Conservation (phyloP, 2,329 filamentous ascomycete genomes). For the Arthrobotrys pseudoclavata region DNA sequence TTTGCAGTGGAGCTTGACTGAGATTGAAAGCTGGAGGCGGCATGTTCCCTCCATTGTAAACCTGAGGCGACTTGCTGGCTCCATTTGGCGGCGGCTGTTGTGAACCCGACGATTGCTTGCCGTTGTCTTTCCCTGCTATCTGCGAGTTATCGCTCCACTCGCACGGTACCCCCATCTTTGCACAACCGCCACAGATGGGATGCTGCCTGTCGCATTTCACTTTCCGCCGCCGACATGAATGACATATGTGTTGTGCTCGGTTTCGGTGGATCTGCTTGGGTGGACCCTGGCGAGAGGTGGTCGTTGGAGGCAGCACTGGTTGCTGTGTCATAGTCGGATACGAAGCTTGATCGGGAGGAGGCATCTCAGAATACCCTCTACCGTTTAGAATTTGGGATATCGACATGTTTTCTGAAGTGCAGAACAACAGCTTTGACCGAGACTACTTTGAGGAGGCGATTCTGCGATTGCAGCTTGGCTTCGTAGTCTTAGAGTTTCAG, state of each 20-base stretch:
- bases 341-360: conserved; percentile 42
- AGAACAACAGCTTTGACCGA: conserved; percentile 4
- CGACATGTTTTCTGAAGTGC: conserved; percentile 36
- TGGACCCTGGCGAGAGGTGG: conserved; percentile 33
- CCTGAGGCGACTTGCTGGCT: conserved; percentile 8
- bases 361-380: conserved; percentile 49
- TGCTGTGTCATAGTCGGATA: conserved; percentile 34
- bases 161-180: conserved; percentile 62
- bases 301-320: conserved; percentile 22
- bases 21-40: conserved; percentile 53
- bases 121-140: conserved; percentile 49
- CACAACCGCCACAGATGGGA: conserved; percentile 62
- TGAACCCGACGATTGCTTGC: conserved; percentile 35
- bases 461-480: conserved; percentile 27
- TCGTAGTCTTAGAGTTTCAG: conserved; percentile 22
- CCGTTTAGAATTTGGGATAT: conserved; percentile 56
- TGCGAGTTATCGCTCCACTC: conserved; percentile 62
- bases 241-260: conserved; percentile 63
- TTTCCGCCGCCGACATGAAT: conserved; percentile 63
- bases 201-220: conserved; percentile 63
- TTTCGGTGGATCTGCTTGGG: conserved; percentile 63
- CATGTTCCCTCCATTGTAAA: conserved; percentile 42
- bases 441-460: conserved; percentile 27
- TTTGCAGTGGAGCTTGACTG: conserved; percentile 28
- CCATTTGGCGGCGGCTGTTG: conserved; percentile 41